Conservation (phyloP, 2,329 filamentous ascomycete genomes). For the Chrysoporthe deuterocubensis region DNA sequence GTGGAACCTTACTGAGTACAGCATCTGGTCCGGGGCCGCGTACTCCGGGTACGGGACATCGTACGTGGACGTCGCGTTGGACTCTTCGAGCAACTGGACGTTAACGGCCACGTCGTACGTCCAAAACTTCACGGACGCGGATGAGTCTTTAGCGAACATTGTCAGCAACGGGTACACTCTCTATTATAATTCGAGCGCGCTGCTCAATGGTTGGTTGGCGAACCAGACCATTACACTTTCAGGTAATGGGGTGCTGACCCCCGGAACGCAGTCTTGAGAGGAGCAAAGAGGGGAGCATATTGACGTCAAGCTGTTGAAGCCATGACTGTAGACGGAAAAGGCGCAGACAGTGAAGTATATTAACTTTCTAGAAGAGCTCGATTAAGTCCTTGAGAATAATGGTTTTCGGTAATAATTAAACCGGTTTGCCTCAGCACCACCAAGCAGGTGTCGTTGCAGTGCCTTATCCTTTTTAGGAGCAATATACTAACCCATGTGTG, state of each 20-base stretch:
- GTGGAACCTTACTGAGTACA: slow-evolving; percentile 27
- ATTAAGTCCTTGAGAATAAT: neutral
- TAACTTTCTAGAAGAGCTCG: neutral
- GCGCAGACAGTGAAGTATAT: neutral
- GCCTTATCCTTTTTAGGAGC: too few species aligned
- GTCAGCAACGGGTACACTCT: slow-evolving; percentile 27
- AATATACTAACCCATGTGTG: too few species aligned
- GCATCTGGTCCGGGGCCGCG: slow-evolving; percentile 29
- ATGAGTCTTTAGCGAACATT: slow-evolving; percentile 25
- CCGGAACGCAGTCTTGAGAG: neutral
- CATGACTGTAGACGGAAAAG: too few species aligned
- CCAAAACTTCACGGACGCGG: slow-evolving; percentile 29
- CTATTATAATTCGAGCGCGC: slow-evolving; percentile 28
- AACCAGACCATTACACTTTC: slow-evolving; percentile 18
- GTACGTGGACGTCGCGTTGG: slow-evolving; percentile 24
- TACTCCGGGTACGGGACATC: slow-evolving; percentile 29
- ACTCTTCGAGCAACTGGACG: slow-evolving; percentile 29
- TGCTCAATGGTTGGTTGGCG: slow-evolving; percentile 21
- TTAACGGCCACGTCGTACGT: slow-evolving; percentile 30
- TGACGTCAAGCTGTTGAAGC: neutral
- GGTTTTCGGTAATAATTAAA: neutral
- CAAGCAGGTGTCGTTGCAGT: too few species aligned
- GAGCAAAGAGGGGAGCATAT: neutral
- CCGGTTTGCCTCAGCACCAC: too few species aligned
- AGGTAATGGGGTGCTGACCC: slow-evolving; percentile 10